These are phyloP conservation scores for Beta vulgaris DNA, from an alignment of 148 eudicot species.

Conservation along the genomic window DNA sequence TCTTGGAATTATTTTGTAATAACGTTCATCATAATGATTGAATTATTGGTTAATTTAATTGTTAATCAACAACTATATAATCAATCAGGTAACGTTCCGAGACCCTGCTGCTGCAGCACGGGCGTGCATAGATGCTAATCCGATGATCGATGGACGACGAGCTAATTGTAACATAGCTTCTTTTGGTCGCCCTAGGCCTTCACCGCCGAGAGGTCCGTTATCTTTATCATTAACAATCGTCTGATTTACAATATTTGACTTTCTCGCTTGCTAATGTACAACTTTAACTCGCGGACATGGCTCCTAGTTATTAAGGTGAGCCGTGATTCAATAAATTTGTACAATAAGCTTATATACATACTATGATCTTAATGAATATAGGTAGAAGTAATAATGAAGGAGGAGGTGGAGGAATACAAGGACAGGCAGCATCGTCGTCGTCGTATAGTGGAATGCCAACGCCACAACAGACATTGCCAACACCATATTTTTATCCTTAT, in stretches of 20 bases:
- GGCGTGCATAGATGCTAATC: constrained; percentile 73
- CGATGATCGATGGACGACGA: constrained; percentile 83
- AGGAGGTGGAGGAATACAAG: constrained; percentile 39
- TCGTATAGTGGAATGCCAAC: constrained; percentile 38
- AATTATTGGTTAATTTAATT: neutral
- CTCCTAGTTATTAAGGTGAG: neutral
- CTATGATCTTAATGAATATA: constrained; percentile 7
- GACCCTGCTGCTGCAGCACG: constrained; percentile 73
- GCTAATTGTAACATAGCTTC: constrained; percentile 96
- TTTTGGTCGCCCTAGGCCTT: constrained; percentile 72
- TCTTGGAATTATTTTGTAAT: neutral
- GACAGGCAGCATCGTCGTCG: constrained; percentile 33
- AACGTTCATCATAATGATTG: neutral
- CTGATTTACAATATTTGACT: neutral
- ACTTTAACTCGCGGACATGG: no score
- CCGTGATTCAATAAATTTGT: neutral
- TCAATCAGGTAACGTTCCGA: constrained; percentile 62
- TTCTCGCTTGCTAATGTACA: no score
- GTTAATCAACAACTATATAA: neutral
- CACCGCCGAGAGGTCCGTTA: constrained; percentile 59
- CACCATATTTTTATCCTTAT: constrained; percentile 69
- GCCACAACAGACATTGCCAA: constrained; percentile 51
- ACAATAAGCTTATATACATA: neutral
- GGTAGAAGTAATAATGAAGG: constrained; percentile 59
- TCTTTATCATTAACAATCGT: neutral